Percentiles rank a stretch among this genome's conserved stretches.
These are phyloP conservation scores for Fusarium coicis DNA, from an alignment of 2,329 filamentous ascomycete genomes.

Conservation along the genomic window DNA sequence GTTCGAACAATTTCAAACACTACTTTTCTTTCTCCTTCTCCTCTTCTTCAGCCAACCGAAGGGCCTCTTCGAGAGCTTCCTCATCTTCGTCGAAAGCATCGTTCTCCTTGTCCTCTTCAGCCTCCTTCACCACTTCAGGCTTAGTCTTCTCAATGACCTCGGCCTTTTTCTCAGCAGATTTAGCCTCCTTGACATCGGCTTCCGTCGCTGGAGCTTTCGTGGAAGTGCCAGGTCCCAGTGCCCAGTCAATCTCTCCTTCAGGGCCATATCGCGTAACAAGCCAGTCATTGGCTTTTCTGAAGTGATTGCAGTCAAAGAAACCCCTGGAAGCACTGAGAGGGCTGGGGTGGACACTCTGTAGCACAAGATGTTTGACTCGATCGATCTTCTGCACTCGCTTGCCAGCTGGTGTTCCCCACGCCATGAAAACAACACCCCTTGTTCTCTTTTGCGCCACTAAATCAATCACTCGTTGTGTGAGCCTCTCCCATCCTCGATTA, in stretches of 20 bases:
- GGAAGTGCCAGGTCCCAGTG: constrained; percentile 57
- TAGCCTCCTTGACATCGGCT: constrained; percentile 37
- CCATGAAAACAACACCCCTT: constrained; percentile 90
- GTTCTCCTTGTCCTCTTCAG: constrained; percentile 39
- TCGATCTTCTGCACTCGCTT: constrained; percentile 82
- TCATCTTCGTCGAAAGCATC: constrained; percentile 50
- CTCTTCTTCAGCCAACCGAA: constrained; percentile 48
- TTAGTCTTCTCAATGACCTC: constrained; percentile 43
- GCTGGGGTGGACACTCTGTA: constrained; percentile 91
- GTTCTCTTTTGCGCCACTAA: constrained; percentile 81
- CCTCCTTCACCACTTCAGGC: constrained; percentile 23
- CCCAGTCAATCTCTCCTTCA: constrained; percentile 89
- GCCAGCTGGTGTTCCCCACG: constrained; percentile 89
- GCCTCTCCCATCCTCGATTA: constrained; percentile 89
- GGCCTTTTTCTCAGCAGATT: constrained; percentile 37
- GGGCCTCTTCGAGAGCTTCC: constrained; percentile 51
- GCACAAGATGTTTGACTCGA: constrained; percentile 77
- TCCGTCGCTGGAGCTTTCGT: constrained; percentile 46
- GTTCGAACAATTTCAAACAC: neutral
- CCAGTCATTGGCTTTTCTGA: constrained; percentile 87
- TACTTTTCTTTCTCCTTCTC: constrained; percentile 34
- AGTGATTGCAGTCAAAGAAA: constrained; percentile 87
- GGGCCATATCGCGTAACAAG: constrained; percentile 79
- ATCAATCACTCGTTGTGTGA: constrained; percentile 93
- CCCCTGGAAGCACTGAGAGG: constrained; percentile 87